phyloP scores from a whole-genome alignment of 495 filamentous ascomycete species.

The Penicillium cinerascens region DNA sequence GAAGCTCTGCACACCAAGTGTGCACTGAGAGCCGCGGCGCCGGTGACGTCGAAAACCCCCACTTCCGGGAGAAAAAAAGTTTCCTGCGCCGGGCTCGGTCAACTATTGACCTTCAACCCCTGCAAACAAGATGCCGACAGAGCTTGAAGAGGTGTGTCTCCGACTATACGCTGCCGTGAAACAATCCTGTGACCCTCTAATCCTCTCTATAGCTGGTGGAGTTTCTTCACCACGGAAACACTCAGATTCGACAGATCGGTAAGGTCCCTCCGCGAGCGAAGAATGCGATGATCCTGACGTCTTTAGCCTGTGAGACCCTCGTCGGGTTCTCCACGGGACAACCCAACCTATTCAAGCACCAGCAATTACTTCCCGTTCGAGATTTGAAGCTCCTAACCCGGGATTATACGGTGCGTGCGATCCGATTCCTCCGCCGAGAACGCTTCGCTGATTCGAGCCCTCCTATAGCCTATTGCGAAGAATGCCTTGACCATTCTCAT shows the following conservation, averaged over 20 bases:
- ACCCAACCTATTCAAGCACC: conserved; percentile 76
- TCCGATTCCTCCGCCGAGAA: background rate
- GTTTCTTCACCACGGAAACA: conserved; percentile 86
- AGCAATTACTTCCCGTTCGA: conserved; percentile 73
- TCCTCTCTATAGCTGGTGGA: conserved; percentile 67
- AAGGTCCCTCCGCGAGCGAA: conserved; percentile 15
- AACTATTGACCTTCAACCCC: background rate
- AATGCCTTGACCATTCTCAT: conserved; percentile 91
- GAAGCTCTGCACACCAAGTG: background rate
- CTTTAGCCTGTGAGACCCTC: conserved; percentile 75
- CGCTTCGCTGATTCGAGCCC: conserved; percentile 1
- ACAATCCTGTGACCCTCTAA: background rate
- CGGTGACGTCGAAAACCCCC: conserved; percentile 23
- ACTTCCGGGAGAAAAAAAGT: conserved; percentile 21
- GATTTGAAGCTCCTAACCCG: conserved; percentile 85
- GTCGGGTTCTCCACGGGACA: conserved; percentile 78
- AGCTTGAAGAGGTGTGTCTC: conserved; percentile 72
- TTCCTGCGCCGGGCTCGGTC: background rate
- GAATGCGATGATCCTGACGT: background rate
- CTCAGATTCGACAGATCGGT: conserved; percentile 76
- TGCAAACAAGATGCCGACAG: conserved; percentile 69
- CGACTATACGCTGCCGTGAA: background rate
- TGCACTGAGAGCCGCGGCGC: background rate
- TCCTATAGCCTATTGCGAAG: conserved; percentile 72
- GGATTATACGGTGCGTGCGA: conserved; percentile 65